Base-by-base conservation (phyloP, 805 yeast species). In the Candida yuanshanica region DNA sequence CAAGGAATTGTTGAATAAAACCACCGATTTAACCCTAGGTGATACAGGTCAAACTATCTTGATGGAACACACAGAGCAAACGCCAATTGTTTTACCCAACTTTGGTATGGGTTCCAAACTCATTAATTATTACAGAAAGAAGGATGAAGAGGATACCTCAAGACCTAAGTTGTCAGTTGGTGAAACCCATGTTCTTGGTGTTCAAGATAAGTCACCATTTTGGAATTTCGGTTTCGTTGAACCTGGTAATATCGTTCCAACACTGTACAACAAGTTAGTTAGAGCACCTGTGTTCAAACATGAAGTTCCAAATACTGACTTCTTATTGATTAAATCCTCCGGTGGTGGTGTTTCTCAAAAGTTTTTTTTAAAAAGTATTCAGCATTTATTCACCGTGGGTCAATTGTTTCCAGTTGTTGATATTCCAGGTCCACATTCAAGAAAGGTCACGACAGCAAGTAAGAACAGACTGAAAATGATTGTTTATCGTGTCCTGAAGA, bases 181-280 rank as follows among this genome's bases (percentile, higher is more conserved):
- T 35, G 99, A 93, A 59, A 93, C 98, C 0, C 93, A 86, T 63
- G 96, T 93, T 3, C 68, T 93, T 27, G 97, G 96, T n/a, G 86
- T 87, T 1, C 96, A 90, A 58, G 99, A 93, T 63, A 75, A 95
- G 53, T 86, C 96, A 7, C 97, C 99, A 11, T 93, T 93, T 59
- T 93, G 99, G 98, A 93, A 90, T 60, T 93, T 89, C 66, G 99
- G 99, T 2, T 86, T 84, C 65, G 98, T 93, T 7, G 96, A 88
- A 35, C 86, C 89, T 3, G 99, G 99, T 3, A 87, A 83, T 52
- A 78, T 88, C 41, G 96, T 90, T 3, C 98, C 98, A 1, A 86
- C 99, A 0, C 65, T 91, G 36, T 93, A 93, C 65, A 93, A 91
- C 59, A 84, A 88, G 53, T 82, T 93, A 83, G 62, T 83, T 5